Evolutionary conservation across 1,139 yeast genomes (phyloP).

Genomic region (Torulaspora globosa): DNA sequence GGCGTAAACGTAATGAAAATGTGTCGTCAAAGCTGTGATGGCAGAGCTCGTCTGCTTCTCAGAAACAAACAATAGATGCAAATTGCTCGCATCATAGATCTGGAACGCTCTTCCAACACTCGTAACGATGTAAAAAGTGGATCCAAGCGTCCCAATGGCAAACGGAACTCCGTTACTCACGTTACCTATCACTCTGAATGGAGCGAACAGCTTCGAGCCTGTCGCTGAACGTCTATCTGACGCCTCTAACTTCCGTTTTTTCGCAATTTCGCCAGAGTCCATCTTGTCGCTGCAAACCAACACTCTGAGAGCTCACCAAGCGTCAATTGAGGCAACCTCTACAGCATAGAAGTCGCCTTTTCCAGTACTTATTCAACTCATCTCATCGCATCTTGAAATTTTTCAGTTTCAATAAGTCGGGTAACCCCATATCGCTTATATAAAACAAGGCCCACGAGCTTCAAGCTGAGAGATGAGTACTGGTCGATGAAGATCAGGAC

Average conservation of each 20-base stretch:
- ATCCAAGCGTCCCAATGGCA: conserved; percentile 84
- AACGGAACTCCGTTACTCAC: conserved; percentile 78
- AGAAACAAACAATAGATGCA: conserved; percentile 83
- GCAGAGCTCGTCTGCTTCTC: conserved; percentile 66
- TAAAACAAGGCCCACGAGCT: background rate
- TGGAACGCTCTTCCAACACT: conserved; percentile 89
- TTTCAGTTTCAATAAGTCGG: conserved; percentile 5
- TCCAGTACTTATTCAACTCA: conserved; percentile 6
- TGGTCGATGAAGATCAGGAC: too few relatives aligned
- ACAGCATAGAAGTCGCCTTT: background rate
- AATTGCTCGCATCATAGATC: conserved; percentile 85
- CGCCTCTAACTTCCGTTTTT: conserved; percentile 34
- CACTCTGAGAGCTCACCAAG: background rate
- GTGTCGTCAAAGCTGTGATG: conserved; percentile 72
- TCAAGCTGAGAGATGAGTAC: too few relatives aligned
- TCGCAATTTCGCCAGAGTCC: conserved; percentile 14
- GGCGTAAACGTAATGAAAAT: conserved; percentile 79
- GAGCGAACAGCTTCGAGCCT: conserved; percentile 50
- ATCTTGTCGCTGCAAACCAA: background rate
- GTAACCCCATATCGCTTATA: background rate
- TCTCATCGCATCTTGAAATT: conserved; percentile 16
- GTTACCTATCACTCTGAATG: conserved; percentile 60
- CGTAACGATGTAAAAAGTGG: conserved; percentile 82
- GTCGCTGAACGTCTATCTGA: conserved; percentile 14
- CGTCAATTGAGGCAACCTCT: background rate